phyloP scores from a whole-genome alignment of 2,329 filamentous ascomycete genomes.

The Colletotrichum endophyticum region DNA sequence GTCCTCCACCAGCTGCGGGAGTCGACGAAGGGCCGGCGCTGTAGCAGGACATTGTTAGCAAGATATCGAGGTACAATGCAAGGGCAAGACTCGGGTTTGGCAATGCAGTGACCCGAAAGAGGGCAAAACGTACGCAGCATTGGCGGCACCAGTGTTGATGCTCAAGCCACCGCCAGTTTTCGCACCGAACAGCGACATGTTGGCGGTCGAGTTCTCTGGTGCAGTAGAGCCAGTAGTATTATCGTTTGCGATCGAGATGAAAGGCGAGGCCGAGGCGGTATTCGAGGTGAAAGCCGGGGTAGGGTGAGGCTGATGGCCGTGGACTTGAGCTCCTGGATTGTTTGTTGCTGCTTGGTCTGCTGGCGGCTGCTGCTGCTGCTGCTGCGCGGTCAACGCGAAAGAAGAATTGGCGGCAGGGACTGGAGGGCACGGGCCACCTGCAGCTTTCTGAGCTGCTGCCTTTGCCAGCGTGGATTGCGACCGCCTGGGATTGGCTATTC shows the following conservation, averaged over 20 bases:
- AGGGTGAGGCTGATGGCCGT: background rate
- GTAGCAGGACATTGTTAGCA: background rate
- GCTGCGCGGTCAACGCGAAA: constrained; percentile 7
- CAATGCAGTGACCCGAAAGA: background rate
- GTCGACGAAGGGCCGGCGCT: constrained; percentile 5
- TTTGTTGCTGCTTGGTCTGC: background rate
- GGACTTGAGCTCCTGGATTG: background rate
- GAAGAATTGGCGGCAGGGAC: constrained; percentile 14
- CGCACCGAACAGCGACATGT: constrained; percentile 11
- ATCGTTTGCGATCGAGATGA: background rate
- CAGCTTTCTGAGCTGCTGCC: background rate
- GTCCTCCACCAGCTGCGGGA: constrained; percentile 8
- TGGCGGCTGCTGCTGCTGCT: background rate
- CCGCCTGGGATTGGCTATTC: background rate
- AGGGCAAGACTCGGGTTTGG: too few species aligned
- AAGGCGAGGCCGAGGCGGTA: background rate
- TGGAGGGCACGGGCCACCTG: background rate
- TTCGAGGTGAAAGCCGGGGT: background rate
- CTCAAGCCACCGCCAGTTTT: constrained; percentile 55
- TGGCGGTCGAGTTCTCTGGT: background rate
- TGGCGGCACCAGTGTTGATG: constrained; percentile 68
- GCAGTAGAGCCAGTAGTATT: background rate
- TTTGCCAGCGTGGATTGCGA: background rate
- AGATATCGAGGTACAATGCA: background rate
- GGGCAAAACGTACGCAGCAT: constrained; percentile 52